A percentile compares a stretch with the other conserved stretches of the same genome.
Conservation (phyloP, 371 early-diverging fungal genomes). For the Quaeritorhiza haematococci region DNA sequence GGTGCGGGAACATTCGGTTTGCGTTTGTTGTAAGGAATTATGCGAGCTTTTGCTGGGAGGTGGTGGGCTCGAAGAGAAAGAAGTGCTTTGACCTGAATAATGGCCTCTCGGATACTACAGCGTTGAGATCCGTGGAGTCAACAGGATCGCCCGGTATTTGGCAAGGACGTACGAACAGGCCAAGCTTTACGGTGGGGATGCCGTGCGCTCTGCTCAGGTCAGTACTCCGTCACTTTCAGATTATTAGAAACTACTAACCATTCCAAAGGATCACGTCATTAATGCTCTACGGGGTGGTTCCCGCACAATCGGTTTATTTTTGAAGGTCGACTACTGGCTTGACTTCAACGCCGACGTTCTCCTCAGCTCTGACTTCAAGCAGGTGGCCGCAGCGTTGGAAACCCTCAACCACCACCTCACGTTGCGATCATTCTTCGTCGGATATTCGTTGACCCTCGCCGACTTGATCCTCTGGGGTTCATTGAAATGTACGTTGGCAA, state of each 20-base stretch:
- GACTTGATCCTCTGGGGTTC: slow-evolving; percentile 88
- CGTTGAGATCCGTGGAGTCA: too few species aligned
- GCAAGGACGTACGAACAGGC: background rate
- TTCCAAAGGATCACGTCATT: too few species aligned
- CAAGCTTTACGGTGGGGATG: background rate
- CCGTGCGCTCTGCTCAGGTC: slow-evolving; percentile 1
- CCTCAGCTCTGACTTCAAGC: slow-evolving; percentile 64
- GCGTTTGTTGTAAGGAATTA: too few species aligned
- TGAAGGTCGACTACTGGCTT: slow-evolving; percentile 38
- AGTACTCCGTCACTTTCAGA: background rate
- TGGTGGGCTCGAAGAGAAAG: too few species aligned
- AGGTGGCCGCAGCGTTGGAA: slow-evolving; percentile 51
- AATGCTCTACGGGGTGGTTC: too few species aligned
- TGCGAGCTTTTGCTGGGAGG: too few species aligned
- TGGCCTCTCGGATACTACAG: too few species aligned
- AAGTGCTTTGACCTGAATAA: too few species aligned
- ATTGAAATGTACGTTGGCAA: slow-evolving; percentile 51
- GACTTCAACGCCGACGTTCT: slow-evolving; percentile 60
- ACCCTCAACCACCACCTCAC: slow-evolving; percentile 31
- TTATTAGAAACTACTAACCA: too few species aligned
- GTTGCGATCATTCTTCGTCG: slow-evolving; percentile 77
- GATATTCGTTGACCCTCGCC: slow-evolving; percentile 72
- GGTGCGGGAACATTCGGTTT: too few species aligned
- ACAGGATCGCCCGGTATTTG: background rate
- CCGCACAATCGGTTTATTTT: too few species aligned